Evolutionary conservation across 768 basidiomycete species (phyloP), one percentile per base, ranked within the genome.

Genomic region (Neoboletus subvelutipes): DNA sequence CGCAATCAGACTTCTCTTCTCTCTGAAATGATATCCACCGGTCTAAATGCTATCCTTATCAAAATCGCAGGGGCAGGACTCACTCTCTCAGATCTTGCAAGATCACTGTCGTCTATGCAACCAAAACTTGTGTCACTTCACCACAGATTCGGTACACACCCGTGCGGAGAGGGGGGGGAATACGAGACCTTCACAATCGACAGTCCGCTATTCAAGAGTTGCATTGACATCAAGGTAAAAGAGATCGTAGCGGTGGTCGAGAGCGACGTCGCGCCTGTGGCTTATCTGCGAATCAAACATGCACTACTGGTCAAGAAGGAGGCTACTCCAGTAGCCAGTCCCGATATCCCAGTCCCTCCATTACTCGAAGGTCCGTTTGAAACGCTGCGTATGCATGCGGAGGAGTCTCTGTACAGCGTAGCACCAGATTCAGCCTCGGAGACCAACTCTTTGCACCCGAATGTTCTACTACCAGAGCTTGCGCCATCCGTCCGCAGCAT

Each of bases 131-230:
- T 76, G 17, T 86, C 83, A 63, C 79, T 99, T 64, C 92, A 95
- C 68, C 67, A 73, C 11, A 73, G 84, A 28, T 99, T 94, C 64
- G 94, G 94, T 5, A 87, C 89, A 0, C 97, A 99, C 68, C 82
- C 96, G 2, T 98, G 96, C 59, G 97, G 97, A 11, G 97, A 99
- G 75, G 97, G 97, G 2, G 97, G 97, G 2, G 97, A 99, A 75
- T 99, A 98, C 72, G 97, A 99, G 70, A 92, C 88, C 0, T 76
- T 98, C 55, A 98, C 96, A 1, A 76, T 94, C 13, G 92, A 97
- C 62, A 90, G 89, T 58, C 92, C 95, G 0, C 67, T 96, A 13
- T 98, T 95, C 82, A 91, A 92, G 62, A 80, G 80, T 39, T 78
- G 81, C 11, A 87, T 99, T 36, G 68, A 75, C 8, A 69, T 98